These are phyloP conservation scores for Calvatia gigantea DNA, from an alignment of 768 basidiomycete species.

Conservation along the genomic window DNA sequence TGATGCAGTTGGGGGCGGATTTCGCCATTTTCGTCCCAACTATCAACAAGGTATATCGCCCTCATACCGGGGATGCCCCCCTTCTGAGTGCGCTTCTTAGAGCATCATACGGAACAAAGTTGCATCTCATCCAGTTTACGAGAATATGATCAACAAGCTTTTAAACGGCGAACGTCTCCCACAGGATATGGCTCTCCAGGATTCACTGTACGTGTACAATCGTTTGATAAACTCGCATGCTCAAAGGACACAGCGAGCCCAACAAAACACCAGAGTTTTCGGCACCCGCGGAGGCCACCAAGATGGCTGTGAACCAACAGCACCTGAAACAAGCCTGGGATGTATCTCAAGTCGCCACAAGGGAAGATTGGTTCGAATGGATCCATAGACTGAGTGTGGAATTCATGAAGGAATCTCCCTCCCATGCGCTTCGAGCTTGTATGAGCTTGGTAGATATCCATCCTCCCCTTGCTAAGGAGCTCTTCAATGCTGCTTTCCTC, in stretches of 20 bases:
- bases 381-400: conserved; percentile 90
- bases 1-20: conserved; percentile 92
- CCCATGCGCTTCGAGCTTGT: conserved; percentile 95
- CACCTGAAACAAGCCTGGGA: conserved; percentile 98
- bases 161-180: conserved; percentile 90
- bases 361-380: conserved; percentile 95
- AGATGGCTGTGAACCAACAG: conserved; percentile 93
- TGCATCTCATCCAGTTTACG: conserved; percentile 74
- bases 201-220: conserved; percentile 48
- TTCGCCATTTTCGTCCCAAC: conserved; percentile 98
- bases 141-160: conserved; percentile 82
- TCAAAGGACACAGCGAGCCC: conserved; percentile 48
- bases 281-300: conserved; percentile 82
- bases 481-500: conserved; percentile 97
- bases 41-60: conserved; percentile 75
- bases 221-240: conserved; percentile 1
- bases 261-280: conserved; percentile 67
- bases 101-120: conserved; percentile 75
- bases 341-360: conserved; percentile 65
- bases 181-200: conserved; percentile 74
- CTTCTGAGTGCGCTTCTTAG: conserved; percentile 32
- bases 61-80: background rate
- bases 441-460: conserved; percentile 92
- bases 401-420: conserved; percentile 97
- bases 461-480: conserved; percentile 84